These are phyloP conservation scores for Polytrichum commune DNA, from an alignment of 225 moss, liverwort and hornwort genomes.

Conservation along the genomic window DNA sequence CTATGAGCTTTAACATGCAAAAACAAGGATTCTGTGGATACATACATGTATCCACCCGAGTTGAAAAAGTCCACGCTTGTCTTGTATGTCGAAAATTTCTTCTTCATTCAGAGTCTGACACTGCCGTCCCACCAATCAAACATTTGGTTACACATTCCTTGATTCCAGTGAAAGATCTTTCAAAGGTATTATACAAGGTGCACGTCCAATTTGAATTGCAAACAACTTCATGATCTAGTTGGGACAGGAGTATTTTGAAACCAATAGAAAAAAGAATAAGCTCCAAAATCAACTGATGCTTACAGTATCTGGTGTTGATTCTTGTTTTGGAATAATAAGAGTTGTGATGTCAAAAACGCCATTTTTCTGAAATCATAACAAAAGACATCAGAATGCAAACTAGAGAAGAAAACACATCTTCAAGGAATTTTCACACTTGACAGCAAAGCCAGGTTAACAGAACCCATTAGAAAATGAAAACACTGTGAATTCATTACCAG, in stretches of 20 bases:
- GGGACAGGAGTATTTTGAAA: too few relatives aligned
- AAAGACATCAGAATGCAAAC: neutral
- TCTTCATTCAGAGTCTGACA: slow-evolving; percentile 95
- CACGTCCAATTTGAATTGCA: neutral
- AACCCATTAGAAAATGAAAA: neutral
- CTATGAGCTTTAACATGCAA: too few relatives aligned
- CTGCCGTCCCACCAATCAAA: slow-evolving; percentile 37
- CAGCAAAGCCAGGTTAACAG: too few relatives aligned
- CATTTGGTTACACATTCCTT: neutral
- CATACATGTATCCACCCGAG: slow-evolving; percentile 98
- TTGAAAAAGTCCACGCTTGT: slow-evolving; percentile 86
- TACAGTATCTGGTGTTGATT: slow-evolving; percentile 92
- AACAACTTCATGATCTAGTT: too few relatives aligned
- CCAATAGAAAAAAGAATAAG: too few relatives aligned
- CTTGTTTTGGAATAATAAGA: slow-evolving; percentile 92
- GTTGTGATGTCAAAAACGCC: slow-evolving; percentile 82
- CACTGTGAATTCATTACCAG: slow-evolving; percentile 49
- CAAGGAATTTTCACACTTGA: too few relatives aligned
- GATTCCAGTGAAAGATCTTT: neutral
- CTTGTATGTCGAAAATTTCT: slow-evolving; percentile 89
- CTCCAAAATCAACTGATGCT: slow-evolving; percentile 16
- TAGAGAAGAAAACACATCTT: too few relatives aligned
- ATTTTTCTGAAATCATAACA: slow-evolving; percentile 50
- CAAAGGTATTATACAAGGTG: neutral
- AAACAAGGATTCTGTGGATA: neutral